A percentile compares a stretch with the other conserved stretches of the same genome.
Conservation (phyloP, 108 stramenopile genomes). For the Skeletonema grethae region DNA sequence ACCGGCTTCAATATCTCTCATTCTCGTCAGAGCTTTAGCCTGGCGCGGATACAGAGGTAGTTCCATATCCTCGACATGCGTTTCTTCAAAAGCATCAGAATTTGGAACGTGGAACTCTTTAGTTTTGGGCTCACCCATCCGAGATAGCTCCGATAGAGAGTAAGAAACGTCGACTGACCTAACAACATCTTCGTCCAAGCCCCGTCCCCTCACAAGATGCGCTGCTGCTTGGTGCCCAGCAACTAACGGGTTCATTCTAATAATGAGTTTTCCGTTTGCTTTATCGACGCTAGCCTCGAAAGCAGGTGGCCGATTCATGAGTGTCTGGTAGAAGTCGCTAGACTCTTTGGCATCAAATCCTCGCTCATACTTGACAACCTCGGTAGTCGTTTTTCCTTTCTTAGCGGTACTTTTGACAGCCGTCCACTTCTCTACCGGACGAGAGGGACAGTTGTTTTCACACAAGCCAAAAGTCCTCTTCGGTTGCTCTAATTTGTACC, state of each 20-base stretch:
- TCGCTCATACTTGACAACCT: conserved; percentile 22
- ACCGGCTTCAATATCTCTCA: conserved; percentile 61
- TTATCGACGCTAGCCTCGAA: conserved; percentile 47
- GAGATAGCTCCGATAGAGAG: conserved; percentile 47
- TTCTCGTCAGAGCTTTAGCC: conserved; percentile 59
- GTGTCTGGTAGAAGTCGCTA: conserved; percentile 51
- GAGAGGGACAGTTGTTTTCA: conserved; percentile 36
- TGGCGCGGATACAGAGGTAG: conserved; percentile 59
- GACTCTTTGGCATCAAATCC: conserved; percentile 49
- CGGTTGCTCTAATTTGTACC: conserved; percentile 40
- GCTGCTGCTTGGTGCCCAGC: conserved; percentile 63
- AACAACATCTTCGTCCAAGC: conserved; percentile 9
- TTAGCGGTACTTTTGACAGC: conserved; percentile 5
- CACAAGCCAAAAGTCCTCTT: conserved; percentile 36
- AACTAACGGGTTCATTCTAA: conserved; percentile 54
- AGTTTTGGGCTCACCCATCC: conserved; percentile 54
- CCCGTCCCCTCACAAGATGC: conserved; percentile 44
- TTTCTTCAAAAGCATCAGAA: conserved; percentile 29
- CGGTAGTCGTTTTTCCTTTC: conserved; percentile 11
- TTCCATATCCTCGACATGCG: conserved; percentile 37
- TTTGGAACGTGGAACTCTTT: conserved; percentile 53
- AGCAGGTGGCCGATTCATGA: conserved; percentile 25
- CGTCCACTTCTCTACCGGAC: conserved; percentile 47
- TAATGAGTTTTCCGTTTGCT: conserved; percentile 19
- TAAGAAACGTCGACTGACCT: conserved; percentile 34